Conservation (phyloP, 1,284 basidiomycete species). For the Cryptococcus sp. region DNA sequence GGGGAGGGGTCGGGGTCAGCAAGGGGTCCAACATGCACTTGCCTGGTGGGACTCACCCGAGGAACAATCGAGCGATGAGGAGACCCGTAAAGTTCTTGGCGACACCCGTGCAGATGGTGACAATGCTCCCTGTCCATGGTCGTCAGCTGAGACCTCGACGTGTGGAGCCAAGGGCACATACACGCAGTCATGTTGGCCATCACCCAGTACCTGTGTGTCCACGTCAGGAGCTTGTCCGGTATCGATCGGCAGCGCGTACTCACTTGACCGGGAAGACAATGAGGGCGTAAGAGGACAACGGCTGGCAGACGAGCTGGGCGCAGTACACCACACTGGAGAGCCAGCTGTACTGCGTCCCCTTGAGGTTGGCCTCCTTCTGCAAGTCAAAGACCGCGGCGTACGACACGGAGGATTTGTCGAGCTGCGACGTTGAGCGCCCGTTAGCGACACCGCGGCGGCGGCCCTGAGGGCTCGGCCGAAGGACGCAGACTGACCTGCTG, state of each 20-base stretch:
- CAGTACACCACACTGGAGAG: constrained; percentile 35
- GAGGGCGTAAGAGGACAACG: constrained; percentile 39
- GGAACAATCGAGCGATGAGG: constrained; percentile 36
- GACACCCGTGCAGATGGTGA: constrained; percentile 35
- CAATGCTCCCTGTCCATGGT: constrained; percentile 26
- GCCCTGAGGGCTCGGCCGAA: background rate
- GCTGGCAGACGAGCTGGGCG: constrained; percentile 41
- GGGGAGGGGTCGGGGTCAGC: too few relatives aligned
- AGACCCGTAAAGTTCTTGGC: constrained; percentile 38
- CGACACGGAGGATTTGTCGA: constrained; percentile 45
- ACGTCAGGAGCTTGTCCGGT: too few relatives aligned
- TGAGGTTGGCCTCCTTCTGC: constrained; percentile 19
- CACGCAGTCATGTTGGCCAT: constrained; percentile 39
- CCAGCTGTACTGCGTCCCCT: constrained; percentile 36
- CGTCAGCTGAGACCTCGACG: background rate
- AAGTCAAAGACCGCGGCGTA: constrained; percentile 46
- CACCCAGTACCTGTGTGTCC: constrained; percentile 28
- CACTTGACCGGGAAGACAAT: constrained; percentile 40
- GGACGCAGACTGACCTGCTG: constrained; percentile 21
- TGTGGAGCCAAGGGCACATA: background rate
- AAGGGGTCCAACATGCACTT: too few relatives aligned
- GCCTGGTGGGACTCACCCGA: constrained; percentile 16
- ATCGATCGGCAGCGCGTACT: too few relatives aligned
- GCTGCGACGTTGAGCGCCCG: constrained; percentile 19
- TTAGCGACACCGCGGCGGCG: constrained; percentile 1